Conservation (phyloP, 2,329 filamentous ascomycete genomes). For the Chrysoporthe puriensis region DNA sequence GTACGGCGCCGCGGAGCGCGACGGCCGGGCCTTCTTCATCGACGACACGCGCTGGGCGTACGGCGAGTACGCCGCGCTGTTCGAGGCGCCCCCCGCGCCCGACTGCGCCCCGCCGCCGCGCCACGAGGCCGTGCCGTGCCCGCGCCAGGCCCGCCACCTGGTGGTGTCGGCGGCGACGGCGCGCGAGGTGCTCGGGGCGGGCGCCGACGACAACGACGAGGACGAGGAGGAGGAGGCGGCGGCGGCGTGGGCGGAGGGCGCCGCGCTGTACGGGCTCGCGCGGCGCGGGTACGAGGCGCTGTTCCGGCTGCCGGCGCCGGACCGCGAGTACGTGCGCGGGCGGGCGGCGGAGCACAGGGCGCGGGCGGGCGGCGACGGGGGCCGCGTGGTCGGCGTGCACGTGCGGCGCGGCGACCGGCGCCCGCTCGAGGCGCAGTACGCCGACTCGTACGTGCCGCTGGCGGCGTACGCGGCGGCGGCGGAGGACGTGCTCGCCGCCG, state of each 20-base stretch:
- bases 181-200: constrained; percentile 61
- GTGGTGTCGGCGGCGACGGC: constrained; percentile 73
- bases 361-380: constrained; percentile 51
- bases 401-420: constrained; percentile 80
- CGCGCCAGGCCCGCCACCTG: constrained; percentile 74
- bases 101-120: constrained; percentile 70
- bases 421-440: constrained; percentile 77
- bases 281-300: constrained; percentile 73
- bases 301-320: constrained; percentile 69
- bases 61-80: constrained; percentile 74
- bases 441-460: constrained; percentile 76
- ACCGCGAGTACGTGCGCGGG: constrained; percentile 65
- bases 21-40: constrained; percentile 79
- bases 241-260: constrained; percentile 27
- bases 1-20: constrained; percentile 76
- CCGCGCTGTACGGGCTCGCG: constrained; percentile 68
- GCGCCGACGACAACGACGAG: constrained; percentile 31
- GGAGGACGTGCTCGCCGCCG: constrained; percentile 54
- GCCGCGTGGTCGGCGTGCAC: constrained; percentile 69
- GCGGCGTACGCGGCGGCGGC: constrained; percentile 68
- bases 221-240: no score
- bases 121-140: constrained; percentile 80
- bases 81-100: constrained; percentile 67
- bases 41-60: constrained; percentile 86
- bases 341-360: constrained; percentile 61